Evolutionary conservation across 2,329 filamentous ascomycete species (phyloP).

Genomic region (Chaetomium olivaceum): DNA sequence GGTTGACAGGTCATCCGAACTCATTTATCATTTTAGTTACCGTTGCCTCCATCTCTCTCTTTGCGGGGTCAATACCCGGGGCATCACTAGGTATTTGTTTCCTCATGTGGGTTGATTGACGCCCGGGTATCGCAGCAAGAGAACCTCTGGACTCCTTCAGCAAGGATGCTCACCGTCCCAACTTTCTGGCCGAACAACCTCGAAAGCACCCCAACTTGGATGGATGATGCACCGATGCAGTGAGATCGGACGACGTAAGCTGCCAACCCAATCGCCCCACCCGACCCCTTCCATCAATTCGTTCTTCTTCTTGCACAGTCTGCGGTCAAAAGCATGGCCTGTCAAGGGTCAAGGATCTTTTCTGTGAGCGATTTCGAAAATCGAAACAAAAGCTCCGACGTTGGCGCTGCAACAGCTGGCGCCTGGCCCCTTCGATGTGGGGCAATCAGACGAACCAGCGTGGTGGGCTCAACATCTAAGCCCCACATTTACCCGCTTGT

Average conservation of each 20-base stretch:
- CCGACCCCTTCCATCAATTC: background rate
- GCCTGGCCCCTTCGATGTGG: conserved; percentile 1
- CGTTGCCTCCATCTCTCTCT: background rate
- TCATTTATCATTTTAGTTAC: background rate
- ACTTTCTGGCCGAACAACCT: too few relatives aligned
- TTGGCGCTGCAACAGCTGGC: conserved; percentile 16
- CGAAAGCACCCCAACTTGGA: background rate
- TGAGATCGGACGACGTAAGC: background rate
- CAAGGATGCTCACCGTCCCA: background rate
- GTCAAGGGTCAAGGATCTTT: conserved; percentile 1
- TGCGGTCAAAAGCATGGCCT: conserved; percentile 1
- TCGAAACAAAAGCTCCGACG: conserved; percentile 19
- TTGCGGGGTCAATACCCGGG: background rate
- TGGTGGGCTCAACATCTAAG: conserved; percentile 15
- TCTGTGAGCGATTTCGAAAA: background rate
- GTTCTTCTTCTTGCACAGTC: background rate
- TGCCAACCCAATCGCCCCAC: background rate
- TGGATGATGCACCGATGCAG: background rate
- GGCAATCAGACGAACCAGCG: conserved; percentile 5
- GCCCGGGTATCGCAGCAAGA: background rate
- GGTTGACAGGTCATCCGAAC: background rate
- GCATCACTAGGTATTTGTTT: background rate
- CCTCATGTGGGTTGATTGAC: too few relatives aligned
- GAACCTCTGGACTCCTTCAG: background rate
- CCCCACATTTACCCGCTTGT: conserved; percentile 12